Evolutionary conservation across 495 filamentous ascomycete genomes (phyloP).

Genomic region (Hyaloscypha variabilis): DNA sequence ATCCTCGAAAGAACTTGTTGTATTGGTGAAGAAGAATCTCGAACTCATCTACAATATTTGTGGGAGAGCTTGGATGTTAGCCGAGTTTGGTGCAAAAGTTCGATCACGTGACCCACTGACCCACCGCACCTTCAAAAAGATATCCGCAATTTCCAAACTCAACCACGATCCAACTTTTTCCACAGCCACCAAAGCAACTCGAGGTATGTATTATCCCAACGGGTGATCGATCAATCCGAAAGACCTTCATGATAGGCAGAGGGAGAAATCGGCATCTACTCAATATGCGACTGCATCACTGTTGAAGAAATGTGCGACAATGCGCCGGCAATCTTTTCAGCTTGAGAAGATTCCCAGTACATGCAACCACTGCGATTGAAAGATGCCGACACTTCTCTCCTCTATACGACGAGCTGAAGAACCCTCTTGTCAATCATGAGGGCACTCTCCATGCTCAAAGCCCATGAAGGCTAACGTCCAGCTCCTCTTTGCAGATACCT

Average conservation of each 20-base stretch:
- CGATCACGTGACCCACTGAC: not conserved
- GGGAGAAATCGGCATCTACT: slow-evolving; percentile 37
- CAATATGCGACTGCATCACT: slow-evolving; percentile 15
- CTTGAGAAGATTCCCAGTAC: too few relatives aligned
- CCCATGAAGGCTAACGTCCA: slow-evolving; percentile 78
- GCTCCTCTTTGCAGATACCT: slow-evolving; percentile 74
- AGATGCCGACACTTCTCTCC: slow-evolving; percentile 69
- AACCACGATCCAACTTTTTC: slow-evolving; percentile 6
- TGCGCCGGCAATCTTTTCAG: too few relatives aligned
- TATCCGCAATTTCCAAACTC: not conserved
- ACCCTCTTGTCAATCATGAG: slow-evolving; percentile 70
- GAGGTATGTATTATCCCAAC: slow-evolving; percentile 34
- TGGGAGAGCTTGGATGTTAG: not conserved
- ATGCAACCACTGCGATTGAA: slow-evolving; percentile 29
- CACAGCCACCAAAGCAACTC: slow-evolving; percentile 13
- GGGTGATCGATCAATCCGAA: slow-evolving; percentile 1
- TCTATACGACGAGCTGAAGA: slow-evolving; percentile 86
- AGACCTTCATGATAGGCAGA: slow-evolving; percentile 37
- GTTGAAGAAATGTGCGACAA: not conserved
- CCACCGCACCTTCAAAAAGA: not conserved
- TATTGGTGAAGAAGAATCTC: not conserved
- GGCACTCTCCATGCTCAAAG: slow-evolving; percentile 94
- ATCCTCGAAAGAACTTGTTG: slow-evolving; percentile 26
- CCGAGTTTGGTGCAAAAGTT: not conserved
- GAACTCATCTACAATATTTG: not conserved